These are phyloP conservation scores for Fusarium euwallaceae DNA, from an alignment of 2,329 filamentous ascomycete genomes.

Conservation along the genomic window DNA sequence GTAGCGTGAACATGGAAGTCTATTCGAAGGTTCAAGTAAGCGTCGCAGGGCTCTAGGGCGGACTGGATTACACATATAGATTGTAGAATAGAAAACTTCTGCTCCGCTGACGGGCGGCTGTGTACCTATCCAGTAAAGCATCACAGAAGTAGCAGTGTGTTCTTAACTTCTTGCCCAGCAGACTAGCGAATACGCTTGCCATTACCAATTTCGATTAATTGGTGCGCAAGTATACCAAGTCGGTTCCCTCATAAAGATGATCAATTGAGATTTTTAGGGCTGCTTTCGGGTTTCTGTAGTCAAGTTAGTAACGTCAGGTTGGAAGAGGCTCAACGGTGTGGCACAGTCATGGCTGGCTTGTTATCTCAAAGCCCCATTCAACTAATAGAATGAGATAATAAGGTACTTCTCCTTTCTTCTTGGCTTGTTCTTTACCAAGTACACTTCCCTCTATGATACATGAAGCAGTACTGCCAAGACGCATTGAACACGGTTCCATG, in stretches of 20 bases:
- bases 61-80: conserved; percentile 8
- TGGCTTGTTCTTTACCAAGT: background rate
- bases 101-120: background rate
- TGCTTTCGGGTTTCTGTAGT: background rate
- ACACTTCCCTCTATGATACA: background rate
- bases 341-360: background rate
- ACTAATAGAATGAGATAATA: too few relatives aligned
- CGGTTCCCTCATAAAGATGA: background rate
- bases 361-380: background rate
- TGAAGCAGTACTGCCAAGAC: background rate
- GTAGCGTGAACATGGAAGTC: background rate
- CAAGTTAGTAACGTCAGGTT: background rate
- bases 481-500: background rate
- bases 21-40: background rate
- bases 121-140: background rate
- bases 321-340: background rate
- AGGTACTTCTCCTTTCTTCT: background rate
- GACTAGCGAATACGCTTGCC: background rate
- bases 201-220: background rate
- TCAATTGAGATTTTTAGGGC: background rate
- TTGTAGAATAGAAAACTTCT: background rate
- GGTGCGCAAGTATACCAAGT: background rate
- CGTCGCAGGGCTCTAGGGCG: background rate
- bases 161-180: too few relatives aligned
- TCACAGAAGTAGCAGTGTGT: background rate